Conservation (phyloP, 768 basidiomycete species). For the Postia placenta region DNA sequence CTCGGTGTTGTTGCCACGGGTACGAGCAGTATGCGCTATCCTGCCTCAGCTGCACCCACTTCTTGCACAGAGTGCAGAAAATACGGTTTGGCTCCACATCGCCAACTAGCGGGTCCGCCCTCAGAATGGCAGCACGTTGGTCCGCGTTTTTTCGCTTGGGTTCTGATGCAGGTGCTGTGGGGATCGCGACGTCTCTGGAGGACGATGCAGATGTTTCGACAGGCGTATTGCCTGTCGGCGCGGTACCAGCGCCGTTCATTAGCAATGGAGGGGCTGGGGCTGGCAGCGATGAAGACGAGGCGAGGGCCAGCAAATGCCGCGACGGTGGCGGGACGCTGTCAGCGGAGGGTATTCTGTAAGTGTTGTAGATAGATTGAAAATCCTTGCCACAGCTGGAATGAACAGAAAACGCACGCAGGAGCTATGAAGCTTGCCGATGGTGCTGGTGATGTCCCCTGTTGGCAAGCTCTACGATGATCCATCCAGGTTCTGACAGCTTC, state of each 20-base stretch:
- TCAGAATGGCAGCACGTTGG: slow-evolving; percentile 66
- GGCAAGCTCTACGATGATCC: slow-evolving; percentile 53
- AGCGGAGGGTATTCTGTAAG: slow-evolving; percentile 13
- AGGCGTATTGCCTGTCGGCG: neutral
- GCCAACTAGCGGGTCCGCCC: slow-evolving; percentile 57
- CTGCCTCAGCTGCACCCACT: slow-evolving; percentile 80
- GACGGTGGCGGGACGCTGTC: slow-evolving; percentile 27
- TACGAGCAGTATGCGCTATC: slow-evolving; percentile 77
- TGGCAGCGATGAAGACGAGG: slow-evolving; percentile 23
- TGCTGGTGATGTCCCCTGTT: slow-evolving; percentile 24
- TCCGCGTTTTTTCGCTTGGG: slow-evolving; percentile 73
- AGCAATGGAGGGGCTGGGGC: slow-evolving; percentile 5
- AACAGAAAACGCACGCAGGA: too few relatives aligned
- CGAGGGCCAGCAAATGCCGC: slow-evolving; percentile 27
- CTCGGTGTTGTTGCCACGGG: slow-evolving; percentile 75
- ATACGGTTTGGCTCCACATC: slow-evolving; percentile 63
- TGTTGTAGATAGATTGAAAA: too few relatives aligned
- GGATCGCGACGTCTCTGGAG: slow-evolving; percentile 54
- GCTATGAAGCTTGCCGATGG: neutral
- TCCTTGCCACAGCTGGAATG: too few relatives aligned
- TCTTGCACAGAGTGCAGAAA: slow-evolving; percentile 68
- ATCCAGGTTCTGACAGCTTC: slow-evolving; percentile 62
- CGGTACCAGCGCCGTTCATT: neutral
- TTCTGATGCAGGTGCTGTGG: slow-evolving; percentile 50
- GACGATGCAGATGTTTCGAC: slow-evolving; percentile 20